Evolutionary conservation across 1,284 basidiomycete species (phyloP), one percentile per base, ranked within the genome.

Genomic region (Moniliophthora roreri): DNA sequence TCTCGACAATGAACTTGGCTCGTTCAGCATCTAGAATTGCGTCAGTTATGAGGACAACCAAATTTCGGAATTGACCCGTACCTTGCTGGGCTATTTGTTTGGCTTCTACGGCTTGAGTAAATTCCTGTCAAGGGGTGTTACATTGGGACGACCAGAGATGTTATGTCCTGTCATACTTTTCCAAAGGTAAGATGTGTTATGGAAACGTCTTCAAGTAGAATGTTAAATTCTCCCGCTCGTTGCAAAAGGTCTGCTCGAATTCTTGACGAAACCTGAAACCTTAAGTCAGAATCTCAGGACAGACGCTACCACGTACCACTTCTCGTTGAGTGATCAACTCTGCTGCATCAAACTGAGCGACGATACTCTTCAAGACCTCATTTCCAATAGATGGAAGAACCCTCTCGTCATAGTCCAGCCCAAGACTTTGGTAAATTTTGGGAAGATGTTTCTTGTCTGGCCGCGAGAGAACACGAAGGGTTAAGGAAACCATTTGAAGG

Each of bases 1-100:
- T 95, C 73, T 99, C 97, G 59, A 99, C 96, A 60, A 99, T 92
- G 72, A 99, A 99, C 73, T 97, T 98, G 58, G 96, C 96, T 44
- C 97, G 85, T 75, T 99, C 97, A 56, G 95, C 95, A 74, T 97
- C 95, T 91, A 37, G 52, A 3, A 20, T 46, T 18, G 36, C 10
- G 46, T 39, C 26, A 40, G 39, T 45, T 24, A 40, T 57, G 11
- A 63, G 62, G 36, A 58, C 56, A 35, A 50, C 41, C 45, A 36
- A n/a, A n/a, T n/a, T n/a, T n/a, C n/a, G n/a, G 32, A 32, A 3
- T 20, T 47, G 18, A 36, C 28, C 26, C 6, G 63, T 67, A 88
- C 91, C 91, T 81, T 96, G 94, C 68, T 95, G 94, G 21, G 93
- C 94, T 67, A 96, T 95, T 71, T 96, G 93, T 73, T 99, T 99